These are phyloP conservation scores for Pyrenopolyporus hunteri DNA, from an alignment of 495 filamentous ascomycete genomes.

Conservation along the genomic window DNA sequence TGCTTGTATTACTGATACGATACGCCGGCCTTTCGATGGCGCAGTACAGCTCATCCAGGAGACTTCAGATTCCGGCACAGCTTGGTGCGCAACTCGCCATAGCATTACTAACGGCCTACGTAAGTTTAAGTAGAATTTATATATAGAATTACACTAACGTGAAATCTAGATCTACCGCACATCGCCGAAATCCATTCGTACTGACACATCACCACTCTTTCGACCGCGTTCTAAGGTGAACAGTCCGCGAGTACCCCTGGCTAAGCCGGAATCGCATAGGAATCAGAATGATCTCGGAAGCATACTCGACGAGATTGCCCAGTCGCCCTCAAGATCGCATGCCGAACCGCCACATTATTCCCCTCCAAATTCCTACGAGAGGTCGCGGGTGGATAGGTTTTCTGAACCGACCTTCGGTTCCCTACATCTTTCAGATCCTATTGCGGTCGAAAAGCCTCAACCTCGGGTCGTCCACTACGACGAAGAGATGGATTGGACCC, in stretches of 20 bases:
- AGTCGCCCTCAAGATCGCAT: constrained; percentile 26
- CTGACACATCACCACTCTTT: constrained; percentile 65
- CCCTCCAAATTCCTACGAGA: neutral
- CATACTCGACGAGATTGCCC: constrained; percentile 53
- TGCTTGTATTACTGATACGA: constrained; percentile 64
- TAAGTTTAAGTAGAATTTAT: constrained; percentile 47
- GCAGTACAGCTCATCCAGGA: constrained; percentile 51
- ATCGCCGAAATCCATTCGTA: constrained; percentile 58
- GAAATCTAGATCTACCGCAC: constrained; percentile 51
- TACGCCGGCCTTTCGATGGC: constrained; percentile 58
- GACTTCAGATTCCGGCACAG: constrained; percentile 45
- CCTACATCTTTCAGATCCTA: constrained; percentile 28
- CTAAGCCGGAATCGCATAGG: neutral
- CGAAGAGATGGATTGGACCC: constrained; percentile 84
- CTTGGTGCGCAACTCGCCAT: constrained; percentile 63
- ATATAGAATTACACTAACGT: constrained; percentile 30
- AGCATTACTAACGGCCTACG: constrained; percentile 58
- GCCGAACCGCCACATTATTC: constrained; percentile 6
- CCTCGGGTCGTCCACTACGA: constrained; percentile 42
- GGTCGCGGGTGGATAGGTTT: constrained; percentile 10
- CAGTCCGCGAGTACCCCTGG: constrained; percentile 24
- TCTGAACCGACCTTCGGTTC: constrained; percentile 16
- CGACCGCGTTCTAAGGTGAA: constrained; percentile 37
- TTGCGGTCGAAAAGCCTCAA: constrained; percentile 18
- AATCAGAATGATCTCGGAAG: constrained; percentile 41